Conservation (phyloP, 768 basidiomycete species). For the Boletus sp. region DNA sequence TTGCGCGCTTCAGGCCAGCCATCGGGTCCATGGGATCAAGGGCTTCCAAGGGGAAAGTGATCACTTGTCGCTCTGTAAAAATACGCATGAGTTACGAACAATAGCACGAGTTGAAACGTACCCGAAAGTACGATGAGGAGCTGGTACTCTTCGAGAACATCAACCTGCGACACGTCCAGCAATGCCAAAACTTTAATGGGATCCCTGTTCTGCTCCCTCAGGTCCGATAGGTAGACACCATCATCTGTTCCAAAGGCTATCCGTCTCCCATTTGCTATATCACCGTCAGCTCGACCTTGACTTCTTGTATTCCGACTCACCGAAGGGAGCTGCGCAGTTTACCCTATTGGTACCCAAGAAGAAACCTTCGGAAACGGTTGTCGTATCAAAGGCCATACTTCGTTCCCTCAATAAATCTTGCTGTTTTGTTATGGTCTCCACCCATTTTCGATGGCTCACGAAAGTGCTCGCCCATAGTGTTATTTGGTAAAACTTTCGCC, state of each 20-base stretch:
- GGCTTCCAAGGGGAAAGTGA: conserved; percentile 93
- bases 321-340: conserved; percentile 82
- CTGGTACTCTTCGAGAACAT: conserved; percentile 94
- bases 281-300: conserved; percentile 1
- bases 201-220: conserved; percentile 70
- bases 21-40: conserved; percentile 87
- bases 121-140: conserved; percentile 98
- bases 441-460: conserved; percentile 87
- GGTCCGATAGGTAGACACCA: conserved; percentile 91
- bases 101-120: conserved; percentile 29
- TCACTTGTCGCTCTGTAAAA: conserved; percentile 81
- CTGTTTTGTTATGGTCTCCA: conserved; percentile 87
- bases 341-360: conserved; percentile 84
- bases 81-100: not conserved
- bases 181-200: conserved; percentile 89
- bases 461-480: conserved; percentile 89
- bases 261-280: conserved; percentile 70
- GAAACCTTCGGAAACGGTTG: conserved; percentile 82
- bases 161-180: conserved; percentile 89
- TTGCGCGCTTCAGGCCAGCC: conserved; percentile 88
- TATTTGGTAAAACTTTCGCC: conserved; percentile 87
- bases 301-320: conserved; percentile 51
- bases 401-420: conserved; percentile 82
- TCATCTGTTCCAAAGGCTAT: conserved; percentile 98
- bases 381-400: conserved; percentile 82